Evolutionary conservation across 1,139 yeast species (phyloP), one percentile per base, ranked within the genome.

Genomic region (Saccharomyces hybrid): DNA sequence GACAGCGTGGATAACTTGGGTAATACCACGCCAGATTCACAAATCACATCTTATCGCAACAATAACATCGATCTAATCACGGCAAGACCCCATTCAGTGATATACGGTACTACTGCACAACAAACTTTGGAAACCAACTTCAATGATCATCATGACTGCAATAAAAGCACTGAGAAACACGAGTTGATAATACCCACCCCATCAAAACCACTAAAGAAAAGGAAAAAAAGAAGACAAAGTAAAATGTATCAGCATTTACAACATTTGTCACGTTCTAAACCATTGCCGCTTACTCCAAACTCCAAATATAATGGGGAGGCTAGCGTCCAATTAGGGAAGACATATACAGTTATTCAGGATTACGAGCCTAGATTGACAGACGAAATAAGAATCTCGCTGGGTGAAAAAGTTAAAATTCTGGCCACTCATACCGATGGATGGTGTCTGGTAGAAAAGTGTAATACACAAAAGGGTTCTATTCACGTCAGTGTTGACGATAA

Each of bases 341-440:
- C 66, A 1, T 69, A 63, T 52, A 52, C 44, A 28, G 75, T 70
- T 1, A 47, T 54, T 0, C 54, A 60, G 26, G 55, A 57, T 1
- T 74, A 73, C 53, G 48, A 50, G 1, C 71, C 73, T 46, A 62
- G 58, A 26, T 59, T 74, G 27, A 59, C 71, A 6, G 78, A 74
- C 62, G 78, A 74, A 54, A 62, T 74, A 14, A 53, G 57, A 6
- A 59, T 74, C 5, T 7, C 38, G 0, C 48, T 53, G 3, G 75
- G 74, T 2, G 77, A 74, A 41, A 58, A 50, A 48, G 69, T 71
- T 5, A 62, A 62, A 52, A 60, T 74, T 1, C 54, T 73, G n/a
- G 73, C 75, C 1, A 64, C 66, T 16, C 76, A 73, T 60, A 69
- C 74, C 2, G 78, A 74, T 58, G 77, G 77, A 3, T 75, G 78